Evolutionary conservation across 2,329 filamentous ascomycete genomes (phyloP).

Genomic region (Xylariaceae sp.): DNA sequence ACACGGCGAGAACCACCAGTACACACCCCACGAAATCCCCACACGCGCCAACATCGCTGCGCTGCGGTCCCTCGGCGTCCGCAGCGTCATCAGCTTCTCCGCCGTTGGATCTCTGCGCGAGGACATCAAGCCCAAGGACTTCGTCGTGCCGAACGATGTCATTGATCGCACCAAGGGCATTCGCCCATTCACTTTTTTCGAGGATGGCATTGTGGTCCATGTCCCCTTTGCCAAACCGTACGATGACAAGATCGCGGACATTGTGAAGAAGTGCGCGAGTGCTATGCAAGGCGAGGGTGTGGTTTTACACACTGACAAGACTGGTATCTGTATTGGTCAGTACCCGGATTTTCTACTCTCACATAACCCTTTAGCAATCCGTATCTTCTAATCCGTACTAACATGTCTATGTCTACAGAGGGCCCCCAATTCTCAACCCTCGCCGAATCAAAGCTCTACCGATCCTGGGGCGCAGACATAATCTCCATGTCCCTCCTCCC

Average conservation of each 20-base stretch:
- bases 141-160: conserved; percentile 92
- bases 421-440: conserved; percentile 98
- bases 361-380: not conserved
- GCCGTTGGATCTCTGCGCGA: conserved; percentile 92
- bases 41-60: conserved; percentile 96
- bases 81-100: conserved; percentile 89
- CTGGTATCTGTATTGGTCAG: conserved; percentile 86
- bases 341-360: conserved; percentile 5
- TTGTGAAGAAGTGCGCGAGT: conserved; percentile 74
- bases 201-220: conserved; percentile 86
- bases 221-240: conserved; percentile 96
- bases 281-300: conserved; percentile 81
- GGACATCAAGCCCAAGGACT: conserved; percentile 92
- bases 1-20: conserved; percentile 84
- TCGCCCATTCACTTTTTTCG: conserved; percentile 93
- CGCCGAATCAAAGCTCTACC: conserved; percentile 93
- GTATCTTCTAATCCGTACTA: no score
- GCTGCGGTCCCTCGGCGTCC: conserved; percentile 84
- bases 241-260: conserved; percentile 70
- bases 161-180: conserved; percentile 97
- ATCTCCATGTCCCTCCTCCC: conserved; percentile 98
- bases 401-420: conserved; percentile 66
- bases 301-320: conserved; percentile 77
- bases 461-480: conserved; percentile 85
- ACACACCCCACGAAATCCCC: conserved; percentile 92